Evolutionary conservation across 225 moss, liverwort and hornwort genomes (phyloP).

Genomic region (Marchantia paleacea): DNA sequence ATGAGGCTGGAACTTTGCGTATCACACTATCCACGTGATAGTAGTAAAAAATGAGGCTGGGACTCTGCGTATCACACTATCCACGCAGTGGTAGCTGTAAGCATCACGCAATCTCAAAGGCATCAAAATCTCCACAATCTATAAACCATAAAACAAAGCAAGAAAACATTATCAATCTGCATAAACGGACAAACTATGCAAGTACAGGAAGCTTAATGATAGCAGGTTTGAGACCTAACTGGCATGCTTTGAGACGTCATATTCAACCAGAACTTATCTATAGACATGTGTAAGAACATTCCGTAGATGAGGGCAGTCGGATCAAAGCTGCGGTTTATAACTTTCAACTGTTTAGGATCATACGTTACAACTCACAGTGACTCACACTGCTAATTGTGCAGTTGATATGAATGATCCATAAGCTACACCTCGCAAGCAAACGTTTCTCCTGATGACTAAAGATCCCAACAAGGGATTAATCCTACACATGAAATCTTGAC

Average conservation of each 20-base stretch:
- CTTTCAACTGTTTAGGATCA: conserved; percentile 5
- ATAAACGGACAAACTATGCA: neutral
- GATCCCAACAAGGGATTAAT: conserved; percentile 18
- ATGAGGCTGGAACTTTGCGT: neutral
- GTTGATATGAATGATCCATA: conserved; percentile 1
- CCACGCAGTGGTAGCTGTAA: neutral
- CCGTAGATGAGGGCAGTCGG: neutral
- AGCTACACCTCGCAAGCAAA: conserved; percentile 6
- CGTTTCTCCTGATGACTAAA: conserved; percentile 13
- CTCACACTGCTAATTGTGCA: neutral
- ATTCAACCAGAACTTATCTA: neutral
- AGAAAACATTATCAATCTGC: neutral
- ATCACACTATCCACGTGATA: neutral
- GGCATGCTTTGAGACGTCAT: neutral
- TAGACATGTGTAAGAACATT: neutral
- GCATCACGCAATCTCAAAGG: neutral
- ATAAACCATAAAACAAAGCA: neutral
- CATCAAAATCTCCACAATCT: no score
- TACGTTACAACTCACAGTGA: neutral
- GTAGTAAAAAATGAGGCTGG: neutral
- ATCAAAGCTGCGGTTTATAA: conserved; percentile 9
- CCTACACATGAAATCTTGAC: conserved; percentile 10
- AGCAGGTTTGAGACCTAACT: neutral
- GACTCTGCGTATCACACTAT: neutral
- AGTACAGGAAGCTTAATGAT: no score